Evolutionary conservation across 2,329 filamentous ascomycete species (phyloP), one percentile per base, ranked within the genome.

Genomic region (Pseudocercospora fijiensis): DNA sequence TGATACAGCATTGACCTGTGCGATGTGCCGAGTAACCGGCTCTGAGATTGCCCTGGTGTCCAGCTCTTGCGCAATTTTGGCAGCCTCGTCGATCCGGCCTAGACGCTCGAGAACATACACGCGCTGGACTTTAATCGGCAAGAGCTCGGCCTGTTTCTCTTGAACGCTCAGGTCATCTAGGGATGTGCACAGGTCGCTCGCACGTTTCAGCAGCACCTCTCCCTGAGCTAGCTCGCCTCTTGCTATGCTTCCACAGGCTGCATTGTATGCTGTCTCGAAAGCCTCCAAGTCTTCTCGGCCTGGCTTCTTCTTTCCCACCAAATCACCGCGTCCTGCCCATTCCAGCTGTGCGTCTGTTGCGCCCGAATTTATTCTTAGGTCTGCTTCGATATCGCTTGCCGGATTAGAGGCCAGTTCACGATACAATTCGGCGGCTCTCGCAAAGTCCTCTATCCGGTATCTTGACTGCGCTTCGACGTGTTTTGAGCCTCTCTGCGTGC

Each of bases 251-350:
- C 83, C 83, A 75, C 90, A 94, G 8, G 90, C 91, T 24, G 86
- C 84, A 76, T 96, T 96, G 78, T 91, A 96, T 10, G 90, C 88
- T 26, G 89, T 88, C 79, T 95, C 91, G 70, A 95, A 95, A 1
- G 88, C 85, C 66, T 92, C 89, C 26, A 90, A 78, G 70, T 90
- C 86, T 65, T 88, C 86, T 63, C 83, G 79, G 6, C 78, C 78
- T 8, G 84, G 80, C 72, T 85, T 85, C 75, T 85, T 84, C 68
- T 82, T 83, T 63, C 79, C 77, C 41, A 81, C 81, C 37, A 81
- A 73, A 62, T 83, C 77, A 18, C 82, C 83, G 56, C 80, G 79
- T 3, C 86, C 86, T 57, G 84, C 79, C 89, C 90, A 94, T 67
- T 88, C 83, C 11, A 90, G 78, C 77, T 95, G 91, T 16, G 90